phyloP scores from a whole-genome alignment of 495 filamentous ascomycete species.

The Hypoxylon crocopeplum region DNA sequence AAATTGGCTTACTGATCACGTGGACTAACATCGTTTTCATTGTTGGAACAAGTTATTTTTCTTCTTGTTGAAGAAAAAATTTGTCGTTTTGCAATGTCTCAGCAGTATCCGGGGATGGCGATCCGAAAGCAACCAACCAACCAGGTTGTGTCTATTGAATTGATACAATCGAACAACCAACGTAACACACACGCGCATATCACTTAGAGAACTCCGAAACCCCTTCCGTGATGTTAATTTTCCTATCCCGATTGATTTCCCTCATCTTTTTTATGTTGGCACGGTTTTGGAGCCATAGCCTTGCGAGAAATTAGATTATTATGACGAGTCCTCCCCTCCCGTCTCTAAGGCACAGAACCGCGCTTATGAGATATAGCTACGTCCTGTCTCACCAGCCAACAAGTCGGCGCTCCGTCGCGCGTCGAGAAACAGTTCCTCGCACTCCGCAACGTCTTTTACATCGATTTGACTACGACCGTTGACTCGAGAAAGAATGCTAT shows the following conservation, averaged over 20 bases:
- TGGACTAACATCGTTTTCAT: conserved; percentile 23
- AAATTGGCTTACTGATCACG: conserved; percentile 39
- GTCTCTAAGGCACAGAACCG: conserved; percentile 19
- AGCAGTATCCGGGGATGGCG: conserved; percentile 25
- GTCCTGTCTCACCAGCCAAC: conserved; percentile 67
- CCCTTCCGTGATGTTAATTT: conserved; percentile 37
- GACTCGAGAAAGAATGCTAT: conserved; percentile 62
- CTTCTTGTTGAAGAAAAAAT: conserved; percentile 9
- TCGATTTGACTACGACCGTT: conserved; percentile 79
- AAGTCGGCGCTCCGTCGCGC: conserved; percentile 80
- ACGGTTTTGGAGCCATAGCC: conserved; percentile 33
- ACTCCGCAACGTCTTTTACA: conserved; percentile 83
- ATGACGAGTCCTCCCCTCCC: conserved; percentile 40
- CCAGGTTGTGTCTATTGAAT: conserved; percentile 22
- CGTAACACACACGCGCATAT: not conserved
- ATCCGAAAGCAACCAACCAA: conserved; percentile 35
- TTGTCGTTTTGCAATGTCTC: conserved; percentile 37
- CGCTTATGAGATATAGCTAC: conserved; percentile 63
- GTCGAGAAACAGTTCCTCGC: conserved; percentile 89
- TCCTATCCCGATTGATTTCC: conserved; percentile 33
- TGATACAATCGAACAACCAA: conserved; percentile 20
- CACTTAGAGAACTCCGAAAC: conserved; percentile 36
- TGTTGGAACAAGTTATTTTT: conserved; percentile 26
- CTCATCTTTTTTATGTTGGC: conserved; percentile 25
- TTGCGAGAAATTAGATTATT: conserved; percentile 43